These are phyloP conservation scores for Purpureocillium takamizusanense DNA, from an alignment of 2,329 filamentous ascomycete species.

Conservation along the genomic window DNA sequence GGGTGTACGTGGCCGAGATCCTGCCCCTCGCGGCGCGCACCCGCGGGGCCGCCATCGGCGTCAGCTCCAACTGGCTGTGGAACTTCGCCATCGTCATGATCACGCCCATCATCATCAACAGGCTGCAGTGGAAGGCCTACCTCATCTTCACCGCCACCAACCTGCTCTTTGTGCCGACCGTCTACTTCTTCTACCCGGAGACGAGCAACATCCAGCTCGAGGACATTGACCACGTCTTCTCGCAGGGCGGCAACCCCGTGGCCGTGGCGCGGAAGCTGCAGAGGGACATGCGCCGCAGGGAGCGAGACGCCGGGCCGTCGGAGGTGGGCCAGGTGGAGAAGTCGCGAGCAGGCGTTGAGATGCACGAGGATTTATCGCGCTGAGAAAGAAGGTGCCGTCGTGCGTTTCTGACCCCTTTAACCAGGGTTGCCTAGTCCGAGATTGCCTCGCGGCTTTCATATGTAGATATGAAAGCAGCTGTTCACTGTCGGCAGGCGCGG, in stretches of 20 bases:
- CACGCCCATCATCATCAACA: conserved; percentile 37
- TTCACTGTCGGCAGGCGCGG: too few relatives aligned
- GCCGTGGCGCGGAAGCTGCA: conserved; percentile 5
- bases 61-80: conserved; percentile 25
- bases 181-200: conserved; percentile 42
- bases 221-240: conserved; percentile 40
- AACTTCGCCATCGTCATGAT: conserved; percentile 37
- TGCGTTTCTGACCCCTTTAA: too few relatives aligned
- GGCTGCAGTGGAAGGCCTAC: conserved; percentile 40
- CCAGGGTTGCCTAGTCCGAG: too few relatives aligned
- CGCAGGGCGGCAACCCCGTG: conserved; percentile 8
- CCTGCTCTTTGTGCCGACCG: conserved; percentile 30
- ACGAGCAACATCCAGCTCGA: conserved; percentile 37
- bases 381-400: too few relatives aligned
- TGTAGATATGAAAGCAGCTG: too few relatives aligned
- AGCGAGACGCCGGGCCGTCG: not conserved
- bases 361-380: too few relatives aligned
- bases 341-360: too few relatives aligned
- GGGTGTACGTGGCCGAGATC: conserved; percentile 27
- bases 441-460: too few relatives aligned
- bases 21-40: conserved; percentile 21
- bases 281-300: not conserved
- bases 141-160: conserved; percentile 43
- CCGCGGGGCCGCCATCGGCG: conserved; percentile 21
- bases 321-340: too few relatives aligned